Percentiles rank a stretch among this genome's conserved stretches.
Evolutionary conservation across 495 filamentous ascomycete species (phyloP).

Genomic region (Aspergillus wentii): DNA sequence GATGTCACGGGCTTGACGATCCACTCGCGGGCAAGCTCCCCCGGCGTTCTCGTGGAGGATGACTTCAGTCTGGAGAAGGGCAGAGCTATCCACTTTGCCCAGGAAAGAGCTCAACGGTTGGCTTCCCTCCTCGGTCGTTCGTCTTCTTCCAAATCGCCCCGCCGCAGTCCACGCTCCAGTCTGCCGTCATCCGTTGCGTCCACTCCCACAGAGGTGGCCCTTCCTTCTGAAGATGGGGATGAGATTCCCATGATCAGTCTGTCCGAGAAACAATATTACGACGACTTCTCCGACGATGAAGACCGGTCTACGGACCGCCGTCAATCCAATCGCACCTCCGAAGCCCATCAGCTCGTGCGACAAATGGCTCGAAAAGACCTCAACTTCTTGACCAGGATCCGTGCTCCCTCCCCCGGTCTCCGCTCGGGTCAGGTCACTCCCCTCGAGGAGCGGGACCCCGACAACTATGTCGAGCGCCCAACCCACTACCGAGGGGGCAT

Average conservation of each 20-base stretch:
- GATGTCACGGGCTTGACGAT: conserved; percentile 28
- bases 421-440: conserved; percentile 59
- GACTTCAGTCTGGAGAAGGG: conserved; percentile 37
- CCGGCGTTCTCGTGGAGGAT: conserved; percentile 21
- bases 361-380: conserved; percentile 38
- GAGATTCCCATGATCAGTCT: conserved; percentile 35
- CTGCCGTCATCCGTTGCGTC: conserved; percentile 26
- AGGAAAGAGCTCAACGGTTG: conserved; percentile 28
- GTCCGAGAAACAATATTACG: conserved; percentile 28
- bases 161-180: conserved; percentile 21
- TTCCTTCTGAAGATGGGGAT: conserved; percentile 30
- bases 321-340: conserved; percentile 23
- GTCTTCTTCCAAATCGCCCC: conserved; percentile 30
- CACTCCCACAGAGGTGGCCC: conserved; percentile 24
- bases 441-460: conserved; percentile 52
- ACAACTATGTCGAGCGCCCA: conserved; percentile 65
- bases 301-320: conserved; percentile 22
- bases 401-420: conserved; percentile 31
- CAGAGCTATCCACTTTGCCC: conserved; percentile 29
- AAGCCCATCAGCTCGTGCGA: conserved; percentile 30
- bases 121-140: conserved; percentile 31
- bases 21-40: conserved; percentile 23
- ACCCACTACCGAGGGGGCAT: conserved; percentile 70
- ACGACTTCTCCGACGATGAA: conserved; percentile 31
- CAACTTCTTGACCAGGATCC: conserved; percentile 31